Conservation (phyloP, 768 basidiomycete genomes). For the Leccinum boreale region DNA sequence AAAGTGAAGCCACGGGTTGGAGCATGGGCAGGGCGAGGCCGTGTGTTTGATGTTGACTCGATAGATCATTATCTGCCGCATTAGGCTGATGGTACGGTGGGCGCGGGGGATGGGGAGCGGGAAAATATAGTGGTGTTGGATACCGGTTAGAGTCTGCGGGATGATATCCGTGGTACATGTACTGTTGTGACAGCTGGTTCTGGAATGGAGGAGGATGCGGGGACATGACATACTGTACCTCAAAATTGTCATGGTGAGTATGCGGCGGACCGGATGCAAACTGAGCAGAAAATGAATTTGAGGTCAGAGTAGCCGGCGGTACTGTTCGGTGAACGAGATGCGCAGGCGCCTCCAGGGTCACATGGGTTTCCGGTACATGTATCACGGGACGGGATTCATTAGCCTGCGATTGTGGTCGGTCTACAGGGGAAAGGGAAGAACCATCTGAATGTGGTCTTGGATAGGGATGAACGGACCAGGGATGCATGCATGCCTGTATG, state of each 20-base stretch:
- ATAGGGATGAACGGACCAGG: background rate
- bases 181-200: slow-evolving; percentile 29
- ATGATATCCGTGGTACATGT: slow-evolving; percentile 37
- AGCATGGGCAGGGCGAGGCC: slow-evolving; percentile 16
- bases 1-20: slow-evolving; percentile 24
- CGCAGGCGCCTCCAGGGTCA: background rate
- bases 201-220: slow-evolving; percentile 32
- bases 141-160: slow-evolving; percentile 36
- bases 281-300: slow-evolving; percentile 18
- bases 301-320: slow-evolving; percentile 18
- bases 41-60: slow-evolving; percentile 19
- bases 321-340: background rate
- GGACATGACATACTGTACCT: slow-evolving; percentile 48
- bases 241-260: slow-evolving; percentile 34
- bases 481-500: background rate
- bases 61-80: slow-evolving; percentile 31
- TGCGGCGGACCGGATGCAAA: slow-evolving; percentile 30
- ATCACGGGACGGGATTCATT: background rate
- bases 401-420: slow-evolving; percentile 5
- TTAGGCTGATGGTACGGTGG: slow-evolving; percentile 37
- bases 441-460: background rate
- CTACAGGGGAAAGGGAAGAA: background rate
- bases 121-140: slow-evolving; percentile 39
- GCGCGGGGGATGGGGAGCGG: slow-evolving; percentile 39
- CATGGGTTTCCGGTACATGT: background rate